Evolutionary conservation across 345 rosid genomes (phyloP).

Genomic region (Limnanthes douglasii): DNA sequence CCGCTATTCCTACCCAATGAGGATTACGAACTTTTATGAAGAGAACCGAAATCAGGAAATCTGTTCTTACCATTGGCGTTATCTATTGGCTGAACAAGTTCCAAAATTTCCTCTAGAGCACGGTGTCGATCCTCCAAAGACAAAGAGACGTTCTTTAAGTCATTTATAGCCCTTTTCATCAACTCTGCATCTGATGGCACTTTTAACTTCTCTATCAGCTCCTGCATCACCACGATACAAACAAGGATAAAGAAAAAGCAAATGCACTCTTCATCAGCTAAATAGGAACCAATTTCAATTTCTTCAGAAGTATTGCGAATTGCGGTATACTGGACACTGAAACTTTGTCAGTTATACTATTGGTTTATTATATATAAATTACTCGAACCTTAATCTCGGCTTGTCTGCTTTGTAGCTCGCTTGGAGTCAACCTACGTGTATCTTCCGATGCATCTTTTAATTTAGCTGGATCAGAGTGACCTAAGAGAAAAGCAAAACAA

Average conservation of each 20-base stretch:
- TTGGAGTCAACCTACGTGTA: slow-evolving; percentile 39
- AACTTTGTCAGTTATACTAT: too few species aligned
- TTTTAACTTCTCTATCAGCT: slow-evolving; percentile 60
- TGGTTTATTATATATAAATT: too few species aligned
- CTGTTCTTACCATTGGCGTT: slow-evolving; percentile 64
- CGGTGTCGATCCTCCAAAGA: slow-evolving; percentile 65
- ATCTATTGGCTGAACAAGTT: slow-evolving; percentile 88
- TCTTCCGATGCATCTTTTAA: slow-evolving; percentile 66
- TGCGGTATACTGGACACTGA: too few species aligned
- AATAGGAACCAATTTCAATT: too few species aligned
- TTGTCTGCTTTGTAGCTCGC: slow-evolving; percentile 68
- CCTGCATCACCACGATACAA: slow-evolving; percentile 20
- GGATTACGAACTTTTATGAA: too few species aligned
- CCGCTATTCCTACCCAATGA: not conserved
- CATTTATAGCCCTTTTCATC: slow-evolving; percentile 68
- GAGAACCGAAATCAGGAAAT: not conserved
- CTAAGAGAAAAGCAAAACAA: slow-evolving; percentile 14
- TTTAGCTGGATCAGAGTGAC: slow-evolving; percentile 77
- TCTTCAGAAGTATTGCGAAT: too few species aligned
- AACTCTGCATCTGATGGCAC: slow-evolving; percentile 76
- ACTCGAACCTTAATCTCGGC: slow-evolving; percentile 55
- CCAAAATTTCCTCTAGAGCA: slow-evolving; percentile 67
- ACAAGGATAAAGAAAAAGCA: not conserved
- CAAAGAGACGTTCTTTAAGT: slow-evolving; percentile 57
- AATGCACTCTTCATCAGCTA: not conserved